These are phyloP conservation scores for Psidium guajava DNA, from an alignment of 345 rosid genomes.

Conservation along the genomic window DNA sequence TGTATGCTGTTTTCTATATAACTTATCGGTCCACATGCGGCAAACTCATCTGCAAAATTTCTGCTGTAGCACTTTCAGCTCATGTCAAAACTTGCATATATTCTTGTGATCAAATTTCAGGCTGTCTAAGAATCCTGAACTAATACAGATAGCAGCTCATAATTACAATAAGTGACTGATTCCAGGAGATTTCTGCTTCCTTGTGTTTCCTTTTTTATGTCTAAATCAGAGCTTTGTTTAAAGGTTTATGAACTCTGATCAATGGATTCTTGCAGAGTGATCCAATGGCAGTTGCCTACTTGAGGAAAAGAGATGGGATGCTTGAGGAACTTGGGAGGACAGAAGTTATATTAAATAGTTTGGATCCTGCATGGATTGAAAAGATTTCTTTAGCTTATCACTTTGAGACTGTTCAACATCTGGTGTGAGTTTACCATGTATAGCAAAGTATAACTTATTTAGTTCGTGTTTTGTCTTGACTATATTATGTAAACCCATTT, in stretches of 20 bases:
- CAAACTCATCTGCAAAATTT: not conserved
- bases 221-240: not conserved
- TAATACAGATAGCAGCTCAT: not conserved
- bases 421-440: conserved; percentile 36
- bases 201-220: not conserved
- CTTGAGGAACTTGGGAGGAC: conserved; percentile 85
- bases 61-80: not conserved
- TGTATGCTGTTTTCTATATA: not conserved
- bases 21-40: not conserved
- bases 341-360: conserved; percentile 60
- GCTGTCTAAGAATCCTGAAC: not conserved
- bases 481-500: not conserved
- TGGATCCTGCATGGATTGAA: conserved; percentile 73
- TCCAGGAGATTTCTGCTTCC: not conserved
- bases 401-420: conserved; percentile 66
- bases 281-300: conserved; percentile 60
- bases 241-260: not conserved
- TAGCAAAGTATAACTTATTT: not conserved
- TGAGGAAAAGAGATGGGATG: conserved; percentile 44
- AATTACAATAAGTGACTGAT: not conserved
- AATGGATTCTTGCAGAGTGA: conserved; percentile 50
- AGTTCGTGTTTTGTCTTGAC: not conserved
- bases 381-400: conserved; percentile 60
- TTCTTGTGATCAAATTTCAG: not conserved
- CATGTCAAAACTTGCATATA: not conserved